These are phyloP conservation scores for Fusarium sp. DNA, from an alignment of 2,329 filamentous ascomycete genomes.

Conservation along the genomic window DNA sequence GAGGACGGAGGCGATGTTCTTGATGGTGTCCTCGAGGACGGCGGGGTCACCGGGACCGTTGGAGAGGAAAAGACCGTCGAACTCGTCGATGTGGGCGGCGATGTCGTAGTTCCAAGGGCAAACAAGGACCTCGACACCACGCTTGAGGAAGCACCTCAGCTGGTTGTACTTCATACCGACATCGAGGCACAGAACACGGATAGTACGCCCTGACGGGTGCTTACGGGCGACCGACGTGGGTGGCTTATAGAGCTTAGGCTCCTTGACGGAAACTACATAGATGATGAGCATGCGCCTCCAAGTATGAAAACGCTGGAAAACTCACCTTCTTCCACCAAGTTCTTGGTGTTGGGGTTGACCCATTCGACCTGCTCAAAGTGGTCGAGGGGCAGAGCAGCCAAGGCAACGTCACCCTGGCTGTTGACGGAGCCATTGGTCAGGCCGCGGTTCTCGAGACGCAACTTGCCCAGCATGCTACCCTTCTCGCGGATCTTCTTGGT, in stretches of 20 bases:
- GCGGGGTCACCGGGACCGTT: slow-evolving; percentile 98
- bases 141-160: slow-evolving; percentile 88
- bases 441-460: slow-evolving; percentile 76
- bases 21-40: slow-evolving; percentile 82
- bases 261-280: slow-evolving; percentile 83
- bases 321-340: slow-evolving; percentile 95
- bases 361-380: slow-evolving; percentile 86
- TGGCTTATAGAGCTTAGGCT: slow-evolving; percentile 88
- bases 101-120: slow-evolving; percentile 98
- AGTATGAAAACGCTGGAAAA: slow-evolving; percentile 45
- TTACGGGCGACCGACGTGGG: slow-evolving; percentile 77
- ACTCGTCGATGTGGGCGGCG: slow-evolving; percentile 81
- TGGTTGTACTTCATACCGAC: slow-evolving; percentile 99
- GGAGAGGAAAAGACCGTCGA: slow-evolving; percentile 97
- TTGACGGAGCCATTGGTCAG: slow-evolving; percentile 60
- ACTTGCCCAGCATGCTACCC: slow-evolving; percentile 94
- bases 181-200: slow-evolving; percentile 93
- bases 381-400: slow-evolving; percentile 49
- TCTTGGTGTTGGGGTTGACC: slow-evolving; percentile 92
- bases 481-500: slow-evolving; percentile 95
- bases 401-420: slow-evolving; percentile 45
- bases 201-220: slow-evolving; percentile 87
- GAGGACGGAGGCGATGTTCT: slow-evolving; percentile 82
- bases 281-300: slow-evolving; percentile 56
- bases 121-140: slow-evolving; percentile 93